Percentiles rank a stretch among this genome's conserved stretches.
Conservation (phyloP, 192 early-diverging fungal species). For the Coemansia pectinata region DNA sequence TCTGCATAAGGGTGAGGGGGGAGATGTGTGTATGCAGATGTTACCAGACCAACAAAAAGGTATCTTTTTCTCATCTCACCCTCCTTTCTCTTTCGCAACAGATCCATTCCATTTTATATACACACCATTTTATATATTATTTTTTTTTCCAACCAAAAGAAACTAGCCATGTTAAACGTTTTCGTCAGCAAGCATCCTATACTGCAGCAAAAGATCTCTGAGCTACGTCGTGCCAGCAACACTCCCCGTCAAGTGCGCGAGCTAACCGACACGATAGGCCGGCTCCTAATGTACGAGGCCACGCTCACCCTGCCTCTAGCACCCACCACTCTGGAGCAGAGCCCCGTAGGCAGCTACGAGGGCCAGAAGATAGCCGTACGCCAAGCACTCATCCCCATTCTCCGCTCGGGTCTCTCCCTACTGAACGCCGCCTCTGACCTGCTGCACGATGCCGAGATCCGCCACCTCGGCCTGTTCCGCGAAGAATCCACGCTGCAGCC, state of each 20-base stretch:
- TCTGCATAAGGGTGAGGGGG: not conserved
- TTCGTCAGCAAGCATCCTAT: constrained; percentile 59
- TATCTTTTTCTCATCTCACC: not conserved
- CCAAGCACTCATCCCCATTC: constrained; percentile 64
- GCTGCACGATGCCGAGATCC: constrained; percentile 69
- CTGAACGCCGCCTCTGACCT: constrained; percentile 59
- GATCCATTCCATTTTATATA: too few species aligned
- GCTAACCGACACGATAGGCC: constrained; percentile 56
- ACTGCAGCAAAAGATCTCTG: constrained; percentile 60
- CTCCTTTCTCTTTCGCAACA: not conserved
- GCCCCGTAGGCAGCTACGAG: constrained; percentile 56
- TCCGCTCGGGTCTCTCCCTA: constrained; percentile 65
- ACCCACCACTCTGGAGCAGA: constrained; percentile 28
- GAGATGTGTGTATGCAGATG: not conserved
- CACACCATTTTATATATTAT: too few species aligned
- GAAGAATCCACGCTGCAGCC: constrained; percentile 80
- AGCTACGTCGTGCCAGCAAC: constrained; percentile 55
- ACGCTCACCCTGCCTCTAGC: constrained; percentile 50
- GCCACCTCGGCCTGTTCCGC: constrained; percentile 79
- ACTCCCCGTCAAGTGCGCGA: constrained; percentile 57
- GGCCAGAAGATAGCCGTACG: constrained; percentile 31
- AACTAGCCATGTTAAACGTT: constrained; percentile 5
- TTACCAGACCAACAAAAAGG: not conserved
- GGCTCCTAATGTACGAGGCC: constrained; percentile 66
- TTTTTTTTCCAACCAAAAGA: not conserved